These are phyloP conservation scores for Sarocladiaceae sp. DNA, from an alignment of 2,329 filamentous ascomycete species.

Conservation along the genomic window DNA sequence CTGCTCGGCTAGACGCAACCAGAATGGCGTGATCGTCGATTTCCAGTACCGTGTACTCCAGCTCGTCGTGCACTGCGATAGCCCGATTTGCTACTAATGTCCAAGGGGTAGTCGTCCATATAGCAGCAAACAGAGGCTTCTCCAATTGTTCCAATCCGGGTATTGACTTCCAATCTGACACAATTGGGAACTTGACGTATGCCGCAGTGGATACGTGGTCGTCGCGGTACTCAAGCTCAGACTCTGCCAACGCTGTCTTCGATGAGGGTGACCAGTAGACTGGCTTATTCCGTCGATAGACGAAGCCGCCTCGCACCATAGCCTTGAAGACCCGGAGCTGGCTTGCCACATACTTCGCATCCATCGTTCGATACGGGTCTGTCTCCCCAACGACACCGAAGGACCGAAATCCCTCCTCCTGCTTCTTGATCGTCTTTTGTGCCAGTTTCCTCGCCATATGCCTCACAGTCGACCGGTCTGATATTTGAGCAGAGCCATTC, in stretches of 20 bases:
- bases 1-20: slow-evolving; percentile 66
- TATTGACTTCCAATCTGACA: slow-evolving; percentile 29
- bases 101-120: slow-evolving; percentile 99
- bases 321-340: slow-evolving; percentile 72
- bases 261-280: slow-evolving; percentile 86
- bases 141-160: slow-evolving; percentile 33
- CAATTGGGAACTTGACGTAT: slow-evolving; percentile 76
- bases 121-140: slow-evolving; percentile 67
- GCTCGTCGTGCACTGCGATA: slow-evolving; percentile 72
- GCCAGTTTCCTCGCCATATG: slow-evolving; percentile 62
- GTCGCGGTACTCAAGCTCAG: slow-evolving; percentile 80
- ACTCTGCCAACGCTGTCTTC: slow-evolving; percentile 74
- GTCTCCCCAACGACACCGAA: slow-evolving; percentile 78
- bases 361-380: slow-evolving; percentile 74
- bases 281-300: slow-evolving; percentile 75
- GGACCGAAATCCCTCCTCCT: slow-evolving; percentile 68
- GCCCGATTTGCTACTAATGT: slow-evolving; percentile 90
- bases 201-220: slow-evolving; percentile 67
- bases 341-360: slow-evolving; percentile 66
- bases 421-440: slow-evolving; percentile 61
- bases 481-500: neutral
- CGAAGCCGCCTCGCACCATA: slow-evolving; percentile 68
- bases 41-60: slow-evolving; percentile 69
- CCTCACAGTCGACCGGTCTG: neutral
- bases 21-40: slow-evolving; percentile 58